These are phyloP conservation scores for Heritiera littoralis DNA, from an alignment of 345 rosid species.

Conservation along the genomic window DNA sequence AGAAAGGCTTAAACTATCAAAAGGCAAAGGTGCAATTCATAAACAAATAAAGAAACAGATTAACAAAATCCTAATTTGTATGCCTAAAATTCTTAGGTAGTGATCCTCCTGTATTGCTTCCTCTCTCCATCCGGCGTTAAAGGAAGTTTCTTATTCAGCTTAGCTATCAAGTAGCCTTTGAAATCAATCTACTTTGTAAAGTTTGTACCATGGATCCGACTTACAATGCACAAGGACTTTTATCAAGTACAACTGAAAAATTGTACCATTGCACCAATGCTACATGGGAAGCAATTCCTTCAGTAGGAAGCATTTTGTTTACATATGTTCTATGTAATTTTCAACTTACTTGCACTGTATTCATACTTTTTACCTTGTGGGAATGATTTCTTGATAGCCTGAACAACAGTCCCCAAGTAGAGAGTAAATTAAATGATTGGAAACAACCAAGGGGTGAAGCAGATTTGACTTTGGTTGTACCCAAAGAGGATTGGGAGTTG, in stretches of 20 bases:
- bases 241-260: background rate
- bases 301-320: background rate
- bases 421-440: background rate
- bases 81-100: background rate
- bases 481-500: background rate
- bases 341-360: background rate
- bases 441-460: background rate
- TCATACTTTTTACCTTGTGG: background rate
- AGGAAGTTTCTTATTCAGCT: background rate
- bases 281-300: background rate
- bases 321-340: background rate
- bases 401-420: background rate
- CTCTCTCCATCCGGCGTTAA: background rate
- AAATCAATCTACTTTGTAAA: background rate
- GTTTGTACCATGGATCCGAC: background rate
- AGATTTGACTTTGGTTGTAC: background rate
- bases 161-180: background rate
- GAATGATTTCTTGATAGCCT: background rate
- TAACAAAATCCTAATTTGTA: background rate
- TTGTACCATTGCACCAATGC: slow-evolving; percentile 1
- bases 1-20: background rate
- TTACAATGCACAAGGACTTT: background rate
- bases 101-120: background rate
- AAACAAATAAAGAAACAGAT: background rate
- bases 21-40: background rate